These are phyloP conservation scores for Vigna radiata DNA, from an alignment of 306 rosid species.

Conservation along the genomic window DNA sequence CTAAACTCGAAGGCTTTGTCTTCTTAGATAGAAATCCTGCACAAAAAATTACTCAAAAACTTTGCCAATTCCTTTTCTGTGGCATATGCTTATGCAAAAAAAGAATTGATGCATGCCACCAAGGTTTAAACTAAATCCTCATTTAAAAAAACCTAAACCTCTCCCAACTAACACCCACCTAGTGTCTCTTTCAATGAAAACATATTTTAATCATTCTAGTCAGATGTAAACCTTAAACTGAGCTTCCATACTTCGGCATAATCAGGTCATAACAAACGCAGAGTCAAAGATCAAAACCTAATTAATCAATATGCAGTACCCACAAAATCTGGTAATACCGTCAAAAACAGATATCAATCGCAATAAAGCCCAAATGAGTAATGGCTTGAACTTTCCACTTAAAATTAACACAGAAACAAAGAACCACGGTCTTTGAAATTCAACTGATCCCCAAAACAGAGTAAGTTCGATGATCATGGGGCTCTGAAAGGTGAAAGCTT, in stretches of 20 bases:
- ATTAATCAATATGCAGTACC: background rate
- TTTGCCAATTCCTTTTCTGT: conserved; percentile 24
- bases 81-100: background rate
- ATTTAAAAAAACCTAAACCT: conserved; percentile 13
- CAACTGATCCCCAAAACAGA: conserved; percentile 16
- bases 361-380: conserved; percentile 13
- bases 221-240: conserved; percentile 14
- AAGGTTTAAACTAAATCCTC: conserved; percentile 14
- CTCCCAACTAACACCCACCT: conserved; percentile 5
- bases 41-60: conserved; percentile 22
- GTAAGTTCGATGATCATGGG: conserved; percentile 3
- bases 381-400: background rate
- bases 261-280: conserved; percentile 27
- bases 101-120: background rate
- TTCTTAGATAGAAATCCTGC: conserved; percentile 57
- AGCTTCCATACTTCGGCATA: conserved; percentile 11
- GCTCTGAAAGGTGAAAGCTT: conserved; percentile 8
- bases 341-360: conserved; percentile 5
- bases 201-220: conserved; percentile 14
- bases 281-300: conserved; percentile 1
- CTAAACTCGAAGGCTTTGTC: conserved; percentile 70
- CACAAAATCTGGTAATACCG: background rate
- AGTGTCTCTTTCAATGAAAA: conserved; percentile 17
- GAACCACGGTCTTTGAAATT: background rate
- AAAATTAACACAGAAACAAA: background rate